These are phyloP conservation scores for Nicotiana noctiflora DNA, from an alignment of 257 asterid species.

Conservation along the genomic window DNA sequence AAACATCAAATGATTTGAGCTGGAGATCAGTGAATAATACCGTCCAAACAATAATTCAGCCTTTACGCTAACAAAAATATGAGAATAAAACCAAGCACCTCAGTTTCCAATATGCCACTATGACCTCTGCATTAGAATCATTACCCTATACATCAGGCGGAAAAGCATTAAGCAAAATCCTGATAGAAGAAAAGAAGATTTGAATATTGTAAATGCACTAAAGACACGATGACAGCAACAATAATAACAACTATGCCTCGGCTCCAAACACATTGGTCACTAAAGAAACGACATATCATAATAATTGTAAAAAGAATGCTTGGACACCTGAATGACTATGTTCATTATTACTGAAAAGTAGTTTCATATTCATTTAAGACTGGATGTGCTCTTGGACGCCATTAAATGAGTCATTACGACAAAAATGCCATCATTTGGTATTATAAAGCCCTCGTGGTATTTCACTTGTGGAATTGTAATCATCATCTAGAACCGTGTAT, in stretches of 20 bases:
- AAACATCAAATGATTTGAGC: background rate
- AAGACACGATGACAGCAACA: background rate
- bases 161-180: background rate
- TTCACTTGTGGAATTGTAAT: background rate
- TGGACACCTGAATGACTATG: background rate
- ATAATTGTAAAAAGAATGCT: background rate
- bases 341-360: background rate
- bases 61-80: background rate
- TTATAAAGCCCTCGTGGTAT: background rate
- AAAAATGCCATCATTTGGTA: background rate
- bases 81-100: conserved; percentile 32
- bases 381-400: background rate
- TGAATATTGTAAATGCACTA: background rate
- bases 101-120: conserved; percentile 72
- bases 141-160: conserved; percentile 35
- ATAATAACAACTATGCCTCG: too few species aligned
- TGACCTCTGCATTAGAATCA: conserved; percentile 21
- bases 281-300: background rate
- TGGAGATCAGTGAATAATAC: background rate
- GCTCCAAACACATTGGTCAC: too few species aligned
- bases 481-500: background rate
- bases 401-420: background rate
- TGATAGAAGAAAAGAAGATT: background rate
- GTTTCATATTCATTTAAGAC: background rate
- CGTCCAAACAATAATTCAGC: background rate